Evolutionary conservation across 257 asterid genomes (phyloP).

Genomic region (Lantana camara): DNA sequence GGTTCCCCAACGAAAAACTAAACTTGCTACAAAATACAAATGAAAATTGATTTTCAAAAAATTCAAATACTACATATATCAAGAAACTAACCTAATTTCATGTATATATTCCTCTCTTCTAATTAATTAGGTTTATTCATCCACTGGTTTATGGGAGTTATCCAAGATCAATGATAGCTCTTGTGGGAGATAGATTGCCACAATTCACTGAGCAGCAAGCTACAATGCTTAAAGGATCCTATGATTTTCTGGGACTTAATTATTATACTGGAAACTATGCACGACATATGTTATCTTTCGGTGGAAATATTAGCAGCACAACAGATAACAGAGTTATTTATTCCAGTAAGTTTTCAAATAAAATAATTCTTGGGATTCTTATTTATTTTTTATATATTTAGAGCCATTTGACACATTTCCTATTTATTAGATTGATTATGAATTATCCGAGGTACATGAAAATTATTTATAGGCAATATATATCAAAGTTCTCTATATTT

Average conservation of each 20-base stretch:
- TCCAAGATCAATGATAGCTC: conserved; percentile 45
- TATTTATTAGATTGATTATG: too few relatives aligned
- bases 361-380: too few relatives aligned
- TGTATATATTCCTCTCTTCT: neutral
- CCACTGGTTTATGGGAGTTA: conserved; percentile 56
- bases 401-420: too few relatives aligned
- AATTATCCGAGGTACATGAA: too few relatives aligned
- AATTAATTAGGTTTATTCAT: conserved; percentile 52
- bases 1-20: too few relatives aligned
- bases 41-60: neutral
- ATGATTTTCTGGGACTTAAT: conserved; percentile 57
- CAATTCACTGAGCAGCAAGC: conserved; percentile 35
- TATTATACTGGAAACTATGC: conserved; percentile 57
- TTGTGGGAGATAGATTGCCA: conserved; percentile 52
- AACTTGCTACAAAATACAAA: too few relatives aligned
- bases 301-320: conserved; percentile 27
- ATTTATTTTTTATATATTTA: too few relatives aligned
- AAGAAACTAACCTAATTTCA: neutral
- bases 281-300: conserved; percentile 7
- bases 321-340: conserved; percentile 28
- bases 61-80: too few relatives aligned
- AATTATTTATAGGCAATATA: too few relatives aligned
- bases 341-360: conserved; percentile 30
- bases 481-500: too few relatives aligned
- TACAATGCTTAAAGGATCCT: conserved; percentile 45